Evolutionary conservation across 768 basidiomycete genomes (phyloP).

Genomic region (Antrodiella citrinella): DNA sequence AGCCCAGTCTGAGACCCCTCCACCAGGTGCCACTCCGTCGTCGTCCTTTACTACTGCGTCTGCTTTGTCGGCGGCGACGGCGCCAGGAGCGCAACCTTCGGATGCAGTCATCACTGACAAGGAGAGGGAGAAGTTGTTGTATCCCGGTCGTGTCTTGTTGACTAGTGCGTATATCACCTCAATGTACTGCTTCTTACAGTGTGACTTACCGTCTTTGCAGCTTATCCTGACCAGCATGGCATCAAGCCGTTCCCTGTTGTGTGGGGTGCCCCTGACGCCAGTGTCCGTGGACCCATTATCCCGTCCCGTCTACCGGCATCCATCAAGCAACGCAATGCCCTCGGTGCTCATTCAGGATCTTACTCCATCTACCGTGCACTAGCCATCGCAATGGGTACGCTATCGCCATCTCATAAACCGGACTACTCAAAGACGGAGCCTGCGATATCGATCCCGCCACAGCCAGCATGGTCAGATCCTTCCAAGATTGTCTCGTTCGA

Average conservation of each 20-base stretch:
- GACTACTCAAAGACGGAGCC: constrained; percentile 82
- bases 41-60: constrained; percentile 8
- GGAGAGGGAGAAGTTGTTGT: constrained; percentile 66
- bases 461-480: constrained; percentile 70
- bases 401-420: constrained; percentile 72
- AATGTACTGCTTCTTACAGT: constrained; percentile 1
- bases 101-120: constrained; percentile 32
- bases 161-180: constrained; percentile 53
- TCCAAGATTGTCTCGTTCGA: constrained; percentile 87
- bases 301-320: constrained; percentile 78
- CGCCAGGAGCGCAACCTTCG: background rate
- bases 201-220: constrained; percentile 17
- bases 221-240: constrained; percentile 91
- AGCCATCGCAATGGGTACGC: constrained; percentile 82
- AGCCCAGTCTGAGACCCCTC: constrained; percentile 7
- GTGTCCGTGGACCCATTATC: constrained; percentile 76
- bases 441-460: constrained; percentile 68
- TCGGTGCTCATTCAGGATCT: constrained; percentile 89
- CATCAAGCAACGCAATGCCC: constrained; percentile 87
- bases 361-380: constrained; percentile 95
- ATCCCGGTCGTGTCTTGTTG: constrained; percentile 76
- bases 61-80: constrained; percentile 5
- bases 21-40: constrained; percentile 3
- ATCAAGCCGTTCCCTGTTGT: constrained; percentile 70
- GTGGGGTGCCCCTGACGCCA: constrained; percentile 71